Base-by-base conservation (phyloP, 495 filamentous ascomycete genomes). In the Xylaria sp. region DNA sequence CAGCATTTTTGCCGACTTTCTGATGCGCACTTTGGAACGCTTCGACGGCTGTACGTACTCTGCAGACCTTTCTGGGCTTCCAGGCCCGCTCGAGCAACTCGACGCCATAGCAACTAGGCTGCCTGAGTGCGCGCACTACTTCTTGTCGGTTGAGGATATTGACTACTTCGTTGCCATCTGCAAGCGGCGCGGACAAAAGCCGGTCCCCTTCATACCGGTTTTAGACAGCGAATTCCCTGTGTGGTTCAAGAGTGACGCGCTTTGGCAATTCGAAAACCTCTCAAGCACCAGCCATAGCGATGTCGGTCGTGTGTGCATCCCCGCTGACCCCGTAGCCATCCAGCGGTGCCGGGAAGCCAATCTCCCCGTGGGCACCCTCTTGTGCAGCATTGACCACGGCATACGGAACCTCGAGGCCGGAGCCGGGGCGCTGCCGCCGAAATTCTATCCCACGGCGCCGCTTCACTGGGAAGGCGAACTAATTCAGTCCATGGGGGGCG, bases 191-290 rank as follows among this genome's bases (percentile, higher is more conserved):
- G 90, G 90, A 4, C 93, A 96, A 84, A 97, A 97, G 82, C 93
- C 93, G 11, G 91, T 93, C 11, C 92, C 93, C 9, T 97, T 97
- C 74, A 90, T 97, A 61, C 93, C 93, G 29, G 85, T 88, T 5
- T 83, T 97, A 43, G 93, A 97, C 79, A 93, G 94, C 61, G 93
- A 91, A 68, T 95, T 97, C 67, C 93, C 95, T 77, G 93, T 92
- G 78, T 97, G 91, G 85, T 96, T 97, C 86, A 97, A 97, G 86
- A 97, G 96, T 79, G 93, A 97, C 80, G 95, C 93, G 21, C 84
- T 97, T 40, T 97, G 93, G 93, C 93, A 96, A 80, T 94, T 92
- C 15, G 93, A 97, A 79, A 92, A 96, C 75, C 84, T 97, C 17
- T 92, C 93, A 73, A 93, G 93, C 33, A 93, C 96, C 68, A 89